These are phyloP conservation scores for Barnettozyma sucrosica DNA, from an alignment of 805 yeast species.

Conservation along the genomic window DNA sequence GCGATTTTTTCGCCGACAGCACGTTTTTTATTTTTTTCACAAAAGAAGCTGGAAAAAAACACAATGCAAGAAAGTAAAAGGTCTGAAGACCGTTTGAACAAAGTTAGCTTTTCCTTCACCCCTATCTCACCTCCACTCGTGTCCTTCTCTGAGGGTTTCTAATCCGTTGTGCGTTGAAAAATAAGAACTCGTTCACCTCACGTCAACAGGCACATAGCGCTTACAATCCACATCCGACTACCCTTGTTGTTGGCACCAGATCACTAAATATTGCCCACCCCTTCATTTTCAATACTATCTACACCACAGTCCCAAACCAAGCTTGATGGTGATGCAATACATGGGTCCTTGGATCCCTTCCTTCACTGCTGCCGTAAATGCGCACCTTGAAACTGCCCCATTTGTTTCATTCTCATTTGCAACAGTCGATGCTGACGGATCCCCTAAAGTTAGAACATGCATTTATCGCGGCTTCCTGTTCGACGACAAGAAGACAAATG, in stretches of 20 bases:
- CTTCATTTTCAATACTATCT: background rate
- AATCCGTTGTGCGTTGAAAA: background rate
- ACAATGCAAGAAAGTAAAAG: background rate
- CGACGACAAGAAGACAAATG: slow-evolving; percentile 59
- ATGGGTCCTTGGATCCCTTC: slow-evolving; percentile 78
- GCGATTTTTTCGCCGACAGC: background rate
- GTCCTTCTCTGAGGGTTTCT: background rate
- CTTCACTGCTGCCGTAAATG: slow-evolving; percentile 47
- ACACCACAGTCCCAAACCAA: background rate
- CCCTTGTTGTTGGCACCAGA: background rate
- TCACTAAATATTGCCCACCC: background rate
- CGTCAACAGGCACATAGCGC: background rate
- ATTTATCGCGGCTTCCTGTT: slow-evolving; percentile 73
- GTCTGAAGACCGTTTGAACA: background rate
- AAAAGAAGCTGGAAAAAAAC: background rate
- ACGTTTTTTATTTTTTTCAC: background rate
- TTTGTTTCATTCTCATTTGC: slow-evolving; percentile 63
- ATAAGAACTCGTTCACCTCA: background rate
- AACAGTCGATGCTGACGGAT: slow-evolving; percentile 48
- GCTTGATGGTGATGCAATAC: slow-evolving; percentile 26
- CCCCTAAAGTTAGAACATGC: slow-evolving; percentile 65
- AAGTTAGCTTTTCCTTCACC: background rate
- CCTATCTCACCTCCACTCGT: background rate
- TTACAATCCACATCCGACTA: background rate
- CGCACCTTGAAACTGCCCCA: slow-evolving; percentile 39